Evolutionary conservation across 2,329 filamentous ascomycete species (phyloP), one percentile per base, ranked within the genome.

Genomic region (Lasiodiplodia citricola): DNA sequence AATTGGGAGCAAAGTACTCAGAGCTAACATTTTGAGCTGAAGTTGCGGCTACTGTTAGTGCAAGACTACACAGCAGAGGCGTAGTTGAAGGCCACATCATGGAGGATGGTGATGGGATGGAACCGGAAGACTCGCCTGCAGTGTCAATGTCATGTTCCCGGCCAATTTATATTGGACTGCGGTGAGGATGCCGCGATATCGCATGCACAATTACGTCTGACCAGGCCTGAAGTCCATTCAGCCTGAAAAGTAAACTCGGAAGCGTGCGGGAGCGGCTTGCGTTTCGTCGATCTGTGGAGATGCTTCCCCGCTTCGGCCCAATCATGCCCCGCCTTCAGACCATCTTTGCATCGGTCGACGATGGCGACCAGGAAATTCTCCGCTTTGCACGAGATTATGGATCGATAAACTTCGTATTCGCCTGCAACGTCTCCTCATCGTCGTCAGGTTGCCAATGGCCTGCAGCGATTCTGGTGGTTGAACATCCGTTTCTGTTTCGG

Each of bases 1-100:
- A 74, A 31, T 74, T 75, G 7, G 73, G 73, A 1, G 72, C 55
- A 21, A 72, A 68, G 63, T 72, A 74, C 6, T 13, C 51, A 16
- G 64, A 55, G 25, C 25, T 52, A 5, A 31, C 51, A 52, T 64
- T 64, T 21, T 64, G 60, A 21, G 60, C 47, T 28, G 57, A 62
- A 35, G 25, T 23, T 14, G 60, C 13, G 16, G 37, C 10, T n/a
- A 52, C 14, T 16, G 60, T 3, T 18, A 52, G 44, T 23, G 28
- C 18, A 25, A 64, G 44, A n/a, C 47, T 25, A 38, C 18, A 52
- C 38, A 64, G 60, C 11, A 64, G 60, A 52, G 28, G 44, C 7
- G 14, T 47, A 6, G 23, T 31, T 35, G 31, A 47, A 25, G 44
- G 35, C 23, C 38, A 31, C 60, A 64, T 64, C 18, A 25, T 63